Evolutionary conservation across 1,139 yeast genomes (phyloP).

Genomic region (Suhomyces wounanorum): DNA sequence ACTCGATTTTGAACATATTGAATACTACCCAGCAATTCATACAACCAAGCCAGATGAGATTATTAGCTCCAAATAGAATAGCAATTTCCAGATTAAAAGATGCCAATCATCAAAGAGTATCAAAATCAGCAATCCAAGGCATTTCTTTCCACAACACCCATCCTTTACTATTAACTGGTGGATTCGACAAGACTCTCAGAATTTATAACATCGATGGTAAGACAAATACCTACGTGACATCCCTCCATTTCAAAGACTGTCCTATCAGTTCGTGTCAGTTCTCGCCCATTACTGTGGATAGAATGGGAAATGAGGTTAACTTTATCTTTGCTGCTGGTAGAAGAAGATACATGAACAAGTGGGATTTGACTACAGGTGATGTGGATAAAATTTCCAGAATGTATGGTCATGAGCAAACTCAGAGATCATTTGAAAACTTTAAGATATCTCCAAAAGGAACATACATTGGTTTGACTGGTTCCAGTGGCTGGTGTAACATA

Average conservation of each 20-base stretch:
- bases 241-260: conserved; percentile 73
- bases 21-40: conserved; percentile 59
- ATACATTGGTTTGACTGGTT: conserved; percentile 76
- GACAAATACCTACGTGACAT: conserved; percentile 74
- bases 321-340: conserved; percentile 84
- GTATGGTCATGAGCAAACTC: conserved; percentile 88
- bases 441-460: conserved; percentile 70
- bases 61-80: conserved; percentile 69
- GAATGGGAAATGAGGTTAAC: conserved; percentile 30
- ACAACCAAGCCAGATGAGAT: conserved; percentile 49
- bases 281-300: conserved; percentile 47
- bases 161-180: conserved; percentile 85
- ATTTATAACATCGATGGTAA: conserved; percentile 93
- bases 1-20: conserved; percentile 61
- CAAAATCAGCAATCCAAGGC: conserved; percentile 81
- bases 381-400: conserved; percentile 84
- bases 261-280: conserved; percentile 81
- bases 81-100: conserved; percentile 82
- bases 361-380: conserved; percentile 78
- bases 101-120: conserved; percentile 70
- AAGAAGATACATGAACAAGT: conserved; percentile 86
- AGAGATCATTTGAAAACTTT: conserved; percentile 85
- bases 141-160: conserved; percentile 82
- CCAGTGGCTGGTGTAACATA: conserved; percentile 88
- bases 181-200: conserved; percentile 86